Conservation (phyloP, 371 early-diverging fungal species). For the Nematocida ironsii region DNA sequence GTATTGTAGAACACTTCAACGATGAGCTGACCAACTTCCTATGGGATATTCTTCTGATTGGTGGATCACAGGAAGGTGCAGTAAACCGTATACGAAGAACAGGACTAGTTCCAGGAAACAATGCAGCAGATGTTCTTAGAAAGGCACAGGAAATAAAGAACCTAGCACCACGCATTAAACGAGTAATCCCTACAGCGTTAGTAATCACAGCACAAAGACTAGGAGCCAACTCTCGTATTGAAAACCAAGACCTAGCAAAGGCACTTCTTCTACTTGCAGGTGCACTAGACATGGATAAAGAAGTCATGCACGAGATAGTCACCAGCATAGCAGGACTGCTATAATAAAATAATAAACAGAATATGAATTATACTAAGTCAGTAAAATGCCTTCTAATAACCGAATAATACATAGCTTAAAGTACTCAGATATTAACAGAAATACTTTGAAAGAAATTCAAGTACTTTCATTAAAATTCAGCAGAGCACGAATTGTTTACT, state of each 20-base stretch:
- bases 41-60: slow-evolving; percentile 29
- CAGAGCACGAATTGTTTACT: too few species aligned
- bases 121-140: slow-evolving; percentile 10
- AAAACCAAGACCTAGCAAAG: slow-evolving; percentile 35
- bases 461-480: too few species aligned
- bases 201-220: slow-evolving; percentile 25
- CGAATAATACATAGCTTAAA: too few species aligned
- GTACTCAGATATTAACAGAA: not conserved
- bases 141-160: slow-evolving; percentile 21
- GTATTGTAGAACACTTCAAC: slow-evolving; percentile 26
- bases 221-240: not conserved
- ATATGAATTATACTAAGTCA: not conserved
- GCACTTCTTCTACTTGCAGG: slow-evolving; percentile 46
- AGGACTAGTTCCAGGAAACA: slow-evolving; percentile 20
- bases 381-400: too few species aligned
- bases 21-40: slow-evolving; percentile 19
- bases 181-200: slow-evolving; percentile 16
- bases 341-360: slow-evolving; percentile 6
- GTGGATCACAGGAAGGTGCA: slow-evolving; percentile 1
- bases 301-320: slow-evolving; percentile 33
- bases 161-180: slow-evolving; percentile 4
- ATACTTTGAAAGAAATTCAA: not conserved
- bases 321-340: slow-evolving; percentile 32
- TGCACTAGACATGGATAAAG: slow-evolving; percentile 36
- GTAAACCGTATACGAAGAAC: slow-evolving; percentile 13